These are phyloP conservation scores for Pseudogymnoascus sp. DNA, from an alignment of 2,329 filamentous ascomycete genomes.

Conservation along the genomic window DNA sequence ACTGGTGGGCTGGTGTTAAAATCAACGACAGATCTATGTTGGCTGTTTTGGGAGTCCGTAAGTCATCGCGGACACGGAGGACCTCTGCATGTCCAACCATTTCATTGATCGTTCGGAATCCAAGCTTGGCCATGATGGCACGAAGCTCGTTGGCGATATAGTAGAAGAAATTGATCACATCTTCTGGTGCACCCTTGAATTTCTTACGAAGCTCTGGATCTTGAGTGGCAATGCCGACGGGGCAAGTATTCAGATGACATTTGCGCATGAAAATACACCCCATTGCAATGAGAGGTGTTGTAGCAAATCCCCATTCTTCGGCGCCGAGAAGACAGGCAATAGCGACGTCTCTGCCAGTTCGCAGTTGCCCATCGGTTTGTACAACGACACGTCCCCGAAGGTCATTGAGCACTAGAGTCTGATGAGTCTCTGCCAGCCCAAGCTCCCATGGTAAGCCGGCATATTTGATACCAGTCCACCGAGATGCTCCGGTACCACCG, in stretches of 20 bases:
- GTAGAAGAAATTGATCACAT: constrained; percentile 99
- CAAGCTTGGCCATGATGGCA: constrained; percentile 93
- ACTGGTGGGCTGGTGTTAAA: constrained; percentile 89
- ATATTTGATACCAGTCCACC: constrained; percentile 99
- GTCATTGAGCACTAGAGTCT: constrained; percentile 92
- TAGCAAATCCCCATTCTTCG: constrained; percentile 98
- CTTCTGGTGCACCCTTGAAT: constrained; percentile 86
- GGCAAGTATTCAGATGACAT: constrained; percentile 67
- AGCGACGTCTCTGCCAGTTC: constrained; percentile 87
- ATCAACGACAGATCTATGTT: constrained; percentile 93
- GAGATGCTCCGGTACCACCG: constrained; percentile 89
- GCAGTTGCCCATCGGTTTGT: constrained; percentile 90
- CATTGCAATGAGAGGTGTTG: constrained; percentile 90
- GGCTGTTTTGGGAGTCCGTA: constrained; percentile 80
- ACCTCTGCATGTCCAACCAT: constrained; percentile 93
- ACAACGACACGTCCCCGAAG: constrained; percentile 92
- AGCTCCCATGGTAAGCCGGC: constrained; percentile 95
- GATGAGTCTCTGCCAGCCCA: constrained; percentile 93
- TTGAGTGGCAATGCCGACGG: constrained; percentile 91
- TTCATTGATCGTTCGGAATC: constrained; percentile 92
- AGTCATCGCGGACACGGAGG: constrained; percentile 78
- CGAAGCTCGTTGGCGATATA: constrained; percentile 94
- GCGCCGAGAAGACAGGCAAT: constrained; percentile 92
- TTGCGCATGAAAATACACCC: constrained; percentile 94
- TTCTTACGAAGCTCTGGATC: constrained; percentile 92